These are phyloP conservation scores for Penicillium riverlandense DNA, from an alignment of 495 filamentous ascomycete genomes.

Conservation along the genomic window DNA sequence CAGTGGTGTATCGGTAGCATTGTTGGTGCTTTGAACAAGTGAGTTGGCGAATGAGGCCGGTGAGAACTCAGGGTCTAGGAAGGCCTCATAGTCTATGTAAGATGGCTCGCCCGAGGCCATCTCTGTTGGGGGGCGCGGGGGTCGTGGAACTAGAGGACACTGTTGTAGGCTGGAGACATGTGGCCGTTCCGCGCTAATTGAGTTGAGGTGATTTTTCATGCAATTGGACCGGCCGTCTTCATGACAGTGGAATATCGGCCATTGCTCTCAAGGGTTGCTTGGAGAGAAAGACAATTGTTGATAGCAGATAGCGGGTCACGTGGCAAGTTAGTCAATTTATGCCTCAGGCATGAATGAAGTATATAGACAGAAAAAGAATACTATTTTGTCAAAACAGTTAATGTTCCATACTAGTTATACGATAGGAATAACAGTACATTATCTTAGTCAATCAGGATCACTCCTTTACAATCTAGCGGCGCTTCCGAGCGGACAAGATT, in stretches of 20 bases:
- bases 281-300: conserved; percentile 11
- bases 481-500: neutral
- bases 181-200: neutral
- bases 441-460: neutral
- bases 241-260: conserved; percentile 3
- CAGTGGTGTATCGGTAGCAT: conserved; percentile 79
- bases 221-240: neutral
- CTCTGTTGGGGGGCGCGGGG: neutral
- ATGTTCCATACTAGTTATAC: neutral
- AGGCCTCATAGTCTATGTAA: conserved; percentile 94
- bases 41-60: conserved; percentile 78
- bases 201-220: neutral
- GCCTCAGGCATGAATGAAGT: neutral
- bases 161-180: neutral
- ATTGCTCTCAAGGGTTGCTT: neutral
- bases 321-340: conserved; percentile 3
- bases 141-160: neutral
- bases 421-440: too few relatives aligned
- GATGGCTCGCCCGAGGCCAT: conserved; percentile 52
- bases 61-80: conserved; percentile 78
- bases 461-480: conserved; percentile 1
- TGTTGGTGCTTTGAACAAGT: conserved; percentile 83
- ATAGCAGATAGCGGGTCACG: conserved; percentile 5
- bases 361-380: neutral
- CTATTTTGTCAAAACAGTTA: conserved; percentile 5